Evolutionary conservation across 352 stramenopile genomes (phyloP), one percentile per base, ranked within the genome.

Genomic region (Pythium oligandrum): DNA sequence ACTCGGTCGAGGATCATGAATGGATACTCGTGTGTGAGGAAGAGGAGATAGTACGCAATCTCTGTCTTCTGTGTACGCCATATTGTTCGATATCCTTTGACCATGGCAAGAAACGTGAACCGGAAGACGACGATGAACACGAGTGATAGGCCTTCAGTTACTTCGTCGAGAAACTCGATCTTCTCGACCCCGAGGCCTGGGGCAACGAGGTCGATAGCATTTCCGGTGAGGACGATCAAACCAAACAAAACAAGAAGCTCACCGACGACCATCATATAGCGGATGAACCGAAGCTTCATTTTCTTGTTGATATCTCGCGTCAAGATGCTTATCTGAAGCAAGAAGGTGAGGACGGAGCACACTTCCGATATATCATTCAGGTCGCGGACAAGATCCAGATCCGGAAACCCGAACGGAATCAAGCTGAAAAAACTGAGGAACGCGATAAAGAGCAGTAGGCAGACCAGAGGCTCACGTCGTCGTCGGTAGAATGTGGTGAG

Each of bases 321-420:
- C 10, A 70, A 37, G 12, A 70, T 54, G 6, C 43, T 61, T 43
- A 66, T 61, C 50, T 70, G 63, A 3, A 63, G 33, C 26, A 66
- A 46, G 30, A 70, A 66, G n/a, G 57, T 66, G 38, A 66, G 54
- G 30, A 58, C 40, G 7, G 53, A 63, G 17, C 49, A 63, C 4
- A 49, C 44, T 40, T 70, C 62, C 2, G 52, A 66, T 36, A 70
- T 55, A 32, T 51, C 52, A 34, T 62, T 52, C n/a, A 75, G 50
- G 33, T 67, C 35, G 38, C 47, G 39, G 10, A 70, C 52, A 12
- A 72, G 46, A 10, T 53, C 44, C 0, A 54, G 38, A 48, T 67
- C 48, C 12, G 66, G 57, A 34, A 64, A 51, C 4, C 58, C 51
- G 40, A 69, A 63, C 0, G 62, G 59, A 7, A 74, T 46, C n/a